Base-by-base conservation (phyloP, 2,329 filamentous ascomycete genomes). In the Ceratocystis huliohia region DNA sequence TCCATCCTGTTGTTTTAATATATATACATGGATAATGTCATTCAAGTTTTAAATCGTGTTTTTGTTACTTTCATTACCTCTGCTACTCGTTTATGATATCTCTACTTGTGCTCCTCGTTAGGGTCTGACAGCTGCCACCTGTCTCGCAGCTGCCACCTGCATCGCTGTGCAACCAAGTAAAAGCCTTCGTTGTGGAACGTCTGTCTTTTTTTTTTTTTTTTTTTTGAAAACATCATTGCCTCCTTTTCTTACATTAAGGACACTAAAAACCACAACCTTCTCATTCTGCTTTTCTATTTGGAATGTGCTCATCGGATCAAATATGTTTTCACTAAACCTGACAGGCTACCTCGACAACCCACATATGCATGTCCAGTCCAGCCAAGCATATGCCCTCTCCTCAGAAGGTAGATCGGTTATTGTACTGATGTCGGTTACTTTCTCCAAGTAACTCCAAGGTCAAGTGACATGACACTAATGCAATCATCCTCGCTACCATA, bases 161-260 rank as follows among this genome's bases (percentile, higher is more conserved):
- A 5, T 5, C 5, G 28, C 28, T 59, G 17, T 37, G 28, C 25
- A 59, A 59, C 56, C 56, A 59, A 7, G 25, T 37, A n/a, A 59
- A 59, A 59, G n/a, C 25, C 8, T n/a, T 59, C 13, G 28, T 59
- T 37, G 56, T 59, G 56, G 28, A 59, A 59, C 56, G 30, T 59
- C 15, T 17, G 28, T 10, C 13, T 20, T 13, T 48, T 53, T 13
- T 25, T 53, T 13, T 17, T 56, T 10, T 22, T 20, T 13, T 48
- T 53, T 13, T 25, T 53, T 13, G 20, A 2, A 3, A 20, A 20
- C 48, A 37, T 37, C 33, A 41, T 15, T 5, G 5, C 10, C 37
- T 15, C 37, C 10, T 41, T 41, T 15, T 41, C 37, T 41, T 3
- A 41, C 4, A 15, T 41, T 10, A 15, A 15, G 10, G 3, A 3